Evolutionary conservation across 768 basidiomycete genomes (phyloP).

Genomic region (Termitomyces sp.): DNA sequence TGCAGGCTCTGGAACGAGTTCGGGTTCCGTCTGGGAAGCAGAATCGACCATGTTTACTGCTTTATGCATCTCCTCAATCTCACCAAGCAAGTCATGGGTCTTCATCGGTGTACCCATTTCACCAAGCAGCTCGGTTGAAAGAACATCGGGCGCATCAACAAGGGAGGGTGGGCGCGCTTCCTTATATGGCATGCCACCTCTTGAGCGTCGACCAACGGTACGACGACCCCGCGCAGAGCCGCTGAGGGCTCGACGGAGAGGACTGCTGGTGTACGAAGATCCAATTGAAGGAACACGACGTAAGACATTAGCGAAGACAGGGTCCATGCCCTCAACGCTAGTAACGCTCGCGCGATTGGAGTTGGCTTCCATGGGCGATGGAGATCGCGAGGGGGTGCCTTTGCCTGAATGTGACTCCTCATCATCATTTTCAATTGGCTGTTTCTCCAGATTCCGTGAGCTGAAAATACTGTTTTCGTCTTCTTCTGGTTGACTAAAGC

Average conservation of each 20-base stretch:
- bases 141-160: conserved; percentile 66
- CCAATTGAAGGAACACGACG: conserved; percentile 48
- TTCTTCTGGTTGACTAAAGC: conserved; percentile 26
- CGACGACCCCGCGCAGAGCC: conserved; percentile 43
- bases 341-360: conserved; percentile 70
- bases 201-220: conserved; percentile 44
- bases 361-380: conserved; percentile 30
- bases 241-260: conserved; percentile 55
- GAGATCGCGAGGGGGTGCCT: conserved; percentile 24
- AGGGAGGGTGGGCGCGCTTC: conserved; percentile 67
- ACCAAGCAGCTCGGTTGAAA: conserved; percentile 57
- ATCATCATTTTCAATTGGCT: conserved; percentile 19
- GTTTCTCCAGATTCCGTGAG: conserved; percentile 18
- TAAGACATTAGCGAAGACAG: conserved; percentile 75
- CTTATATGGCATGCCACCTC: conserved; percentile 67
- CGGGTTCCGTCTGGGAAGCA: conserved; percentile 62
- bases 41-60: conserved; percentile 53
- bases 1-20: conserved; percentile 20
- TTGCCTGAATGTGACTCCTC: conserved; percentile 14
- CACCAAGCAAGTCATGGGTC: conserved; percentile 30
- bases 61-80: conserved; percentile 30
- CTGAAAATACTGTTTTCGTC: conserved; percentile 36
- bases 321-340: conserved; percentile 86
- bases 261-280: conserved; percentile 46
- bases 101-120: conserved; percentile 41